Evolutionary conservation across 2,329 filamentous ascomycete genomes (phyloP), one percentile per base, ranked within the genome.

Genomic region (Trichoderma pleuroti): DNA sequence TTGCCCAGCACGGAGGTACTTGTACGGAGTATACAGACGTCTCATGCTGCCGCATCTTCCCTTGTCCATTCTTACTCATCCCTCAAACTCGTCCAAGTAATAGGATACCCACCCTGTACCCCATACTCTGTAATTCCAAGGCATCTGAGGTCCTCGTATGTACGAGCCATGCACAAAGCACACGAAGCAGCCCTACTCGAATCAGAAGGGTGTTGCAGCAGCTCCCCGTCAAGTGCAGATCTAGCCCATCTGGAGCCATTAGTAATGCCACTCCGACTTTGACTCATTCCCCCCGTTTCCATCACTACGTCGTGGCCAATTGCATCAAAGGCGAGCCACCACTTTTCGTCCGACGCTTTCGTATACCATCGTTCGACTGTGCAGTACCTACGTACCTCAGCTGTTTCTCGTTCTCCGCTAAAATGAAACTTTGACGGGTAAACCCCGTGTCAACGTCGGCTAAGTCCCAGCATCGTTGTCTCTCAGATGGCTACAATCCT

Each of bases 381-480:
- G n/a, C n/a, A n/a, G n/a, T n/a, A n/a, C n/a, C n/a, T n/a, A 28
- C 54, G 54, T 57, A 28, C 54, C 54, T 57, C 54, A 57, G 28
- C 28, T 30, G 30, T 54, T 36, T n/a, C n/a, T 54, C 46, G 46
- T 6, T 24, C n/a, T 24, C 34, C 64, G 32, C 63, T 66, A 66
- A 42, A 21, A 57, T 24, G 66, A 64, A 59, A 69, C 66, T 26
- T 62, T 70, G 67, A 30, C 77, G 77, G 77, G 62, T 78, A 78
- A 78, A 77, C 76, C 73, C 68, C 74, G 77, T 72, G 61, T 68
- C 72, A 77, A 68, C 71, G 57, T 74, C 78, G 77, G 78, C 73
- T 78, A 79, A 78, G 75, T 57, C 72, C 30, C 39, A 54, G 32
- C 71, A 78, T 76, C 75, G 21, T 49, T 39, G 26, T 9, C 26